Evolutionary conservation across 2,329 filamentous ascomycete genomes (phyloP).

Genomic region (Calcarisporium arbuscula): DNA sequence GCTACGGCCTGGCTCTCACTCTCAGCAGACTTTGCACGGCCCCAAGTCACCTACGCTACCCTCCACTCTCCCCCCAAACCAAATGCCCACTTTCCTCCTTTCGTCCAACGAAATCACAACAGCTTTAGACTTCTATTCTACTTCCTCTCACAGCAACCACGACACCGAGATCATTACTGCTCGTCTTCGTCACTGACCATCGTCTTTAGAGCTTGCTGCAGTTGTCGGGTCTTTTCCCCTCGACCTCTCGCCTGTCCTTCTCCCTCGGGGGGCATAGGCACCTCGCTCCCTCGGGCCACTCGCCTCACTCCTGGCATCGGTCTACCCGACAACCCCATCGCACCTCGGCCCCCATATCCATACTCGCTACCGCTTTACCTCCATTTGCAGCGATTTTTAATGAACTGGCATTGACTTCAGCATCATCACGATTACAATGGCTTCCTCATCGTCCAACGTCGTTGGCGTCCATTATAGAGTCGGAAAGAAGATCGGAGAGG

Average conservation of each 20-base stretch:
- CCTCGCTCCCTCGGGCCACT: background rate
- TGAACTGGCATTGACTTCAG: conserved; percentile 18
- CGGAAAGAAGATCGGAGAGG: conserved; percentile 99
- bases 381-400: conserved; percentile 11
- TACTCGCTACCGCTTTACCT: conserved; percentile 7
- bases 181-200: conserved; percentile 1
- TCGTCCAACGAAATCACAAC: conserved; percentile 2
- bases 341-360: background rate
- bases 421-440: conserved; percentile 52
- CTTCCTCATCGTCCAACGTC: conserved; percentile 89
- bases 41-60: conserved; percentile 9
- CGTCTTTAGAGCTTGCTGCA: too few species aligned
- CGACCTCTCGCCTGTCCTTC: conserved; percentile 4
- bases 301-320: conserved; percentile 5
- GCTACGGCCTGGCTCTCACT: conserved; percentile 1
- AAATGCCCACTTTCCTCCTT: too few species aligned
- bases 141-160: background rate
- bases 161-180: conserved; percentile 1
- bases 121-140: conserved; percentile 1
- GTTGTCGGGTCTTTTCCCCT: conserved; percentile 3
- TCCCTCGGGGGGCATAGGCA: background rate
- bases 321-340: conserved; percentile 6
- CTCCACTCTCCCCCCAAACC: conserved; percentile 9
- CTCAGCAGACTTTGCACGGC: conserved; percentile 16
- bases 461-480: conserved; percentile 98